These are phyloP conservation scores for Leishmania major DNA, from an alignment of 208 protist species.

Conservation along the genomic window DNA sequence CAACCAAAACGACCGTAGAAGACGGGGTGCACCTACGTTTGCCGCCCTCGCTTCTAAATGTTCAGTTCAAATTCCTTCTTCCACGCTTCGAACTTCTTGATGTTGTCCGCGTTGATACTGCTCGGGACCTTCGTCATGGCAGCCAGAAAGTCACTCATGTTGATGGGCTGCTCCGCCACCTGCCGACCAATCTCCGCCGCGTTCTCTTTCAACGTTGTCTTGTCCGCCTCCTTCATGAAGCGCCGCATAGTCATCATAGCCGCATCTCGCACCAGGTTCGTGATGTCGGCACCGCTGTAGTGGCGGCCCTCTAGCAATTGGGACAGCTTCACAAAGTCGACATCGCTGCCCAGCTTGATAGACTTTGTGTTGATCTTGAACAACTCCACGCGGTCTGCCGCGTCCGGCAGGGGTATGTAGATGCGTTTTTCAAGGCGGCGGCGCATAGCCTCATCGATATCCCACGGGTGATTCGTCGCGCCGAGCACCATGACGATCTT, in stretches of 20 bases:
- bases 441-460: conserved; percentile 93
- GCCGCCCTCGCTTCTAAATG: conserved; percentile 18
- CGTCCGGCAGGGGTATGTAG: conserved; percentile 91
- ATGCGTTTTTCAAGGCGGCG: conserved; percentile 93
- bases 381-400: conserved; percentile 74
- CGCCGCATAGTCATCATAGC: conserved; percentile 94
- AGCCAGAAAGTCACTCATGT: conserved; percentile 84
- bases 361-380: conserved; percentile 82
- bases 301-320: conserved; percentile 77
- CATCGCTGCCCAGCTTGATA: conserved; percentile 72
- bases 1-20: background rate
- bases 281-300: conserved; percentile 94
- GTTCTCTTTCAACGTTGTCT: conserved; percentile 66
- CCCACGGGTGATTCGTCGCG: conserved; percentile 93
- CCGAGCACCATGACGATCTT: conserved; percentile 94
- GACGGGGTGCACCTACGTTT: background rate
- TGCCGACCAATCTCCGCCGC: conserved; percentile 78
- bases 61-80: conserved; percentile 90
- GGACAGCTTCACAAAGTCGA: conserved; percentile 79
- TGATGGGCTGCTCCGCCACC: conserved; percentile 83
- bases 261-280: conserved; percentile 89
- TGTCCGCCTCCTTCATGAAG: conserved; percentile 83
- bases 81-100: conserved; percentile 89
- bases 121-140: conserved; percentile 87
- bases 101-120: conserved; percentile 84